phyloP scores from a whole-genome alignment of 108 stramenopile genomes.

The Fistulifera pelliculosa region DNA sequence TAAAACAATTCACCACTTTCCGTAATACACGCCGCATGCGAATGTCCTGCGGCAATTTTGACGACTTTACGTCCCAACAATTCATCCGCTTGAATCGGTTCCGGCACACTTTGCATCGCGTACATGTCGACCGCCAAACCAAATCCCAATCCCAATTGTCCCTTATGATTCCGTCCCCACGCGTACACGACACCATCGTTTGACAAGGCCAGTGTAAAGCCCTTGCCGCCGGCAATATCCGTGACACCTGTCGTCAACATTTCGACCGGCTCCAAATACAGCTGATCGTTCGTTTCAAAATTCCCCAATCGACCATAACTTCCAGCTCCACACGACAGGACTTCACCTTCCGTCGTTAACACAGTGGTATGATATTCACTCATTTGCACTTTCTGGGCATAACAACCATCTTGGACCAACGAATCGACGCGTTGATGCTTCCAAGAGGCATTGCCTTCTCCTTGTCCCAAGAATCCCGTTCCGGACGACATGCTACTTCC shows the following conservation, averaged over 20 bases:
- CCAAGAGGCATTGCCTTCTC: constrained; percentile 35
- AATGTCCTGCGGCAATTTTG: constrained; percentile 66
- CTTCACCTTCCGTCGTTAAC: constrained; percentile 79
- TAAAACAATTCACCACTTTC: constrained; percentile 75
- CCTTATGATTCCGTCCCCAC: constrained; percentile 84
- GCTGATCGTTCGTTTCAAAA: constrained; percentile 65
- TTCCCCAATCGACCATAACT: constrained; percentile 77
- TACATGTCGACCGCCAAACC: constrained; percentile 83
- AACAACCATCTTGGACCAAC: constrained; percentile 71
- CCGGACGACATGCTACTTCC: constrained; percentile 56
- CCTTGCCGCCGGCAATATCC: constrained; percentile 62
- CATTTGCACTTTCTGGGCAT: constrained; percentile 50
- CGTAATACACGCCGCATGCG: constrained; percentile 84
- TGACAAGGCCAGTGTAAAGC: constrained; percentile 65
- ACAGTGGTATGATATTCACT: constrained; percentile 76
- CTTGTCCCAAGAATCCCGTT: constrained; percentile 69
- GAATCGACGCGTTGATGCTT: constrained; percentile 35
- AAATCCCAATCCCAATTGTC: constrained; percentile 77
- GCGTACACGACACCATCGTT: constrained; percentile 62
- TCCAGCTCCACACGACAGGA: constrained; percentile 63
- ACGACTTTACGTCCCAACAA: constrained; percentile 41
- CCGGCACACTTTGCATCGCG: constrained; percentile 72
- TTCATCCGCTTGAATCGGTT: constrained; percentile 62
- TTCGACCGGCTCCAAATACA: constrained; percentile 80
- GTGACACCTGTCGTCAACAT: constrained; percentile 36